Evolutionary conservation across 2,329 filamentous ascomycete genomes (phyloP).

Genomic region (Basipetospora chlamydospora): DNA sequence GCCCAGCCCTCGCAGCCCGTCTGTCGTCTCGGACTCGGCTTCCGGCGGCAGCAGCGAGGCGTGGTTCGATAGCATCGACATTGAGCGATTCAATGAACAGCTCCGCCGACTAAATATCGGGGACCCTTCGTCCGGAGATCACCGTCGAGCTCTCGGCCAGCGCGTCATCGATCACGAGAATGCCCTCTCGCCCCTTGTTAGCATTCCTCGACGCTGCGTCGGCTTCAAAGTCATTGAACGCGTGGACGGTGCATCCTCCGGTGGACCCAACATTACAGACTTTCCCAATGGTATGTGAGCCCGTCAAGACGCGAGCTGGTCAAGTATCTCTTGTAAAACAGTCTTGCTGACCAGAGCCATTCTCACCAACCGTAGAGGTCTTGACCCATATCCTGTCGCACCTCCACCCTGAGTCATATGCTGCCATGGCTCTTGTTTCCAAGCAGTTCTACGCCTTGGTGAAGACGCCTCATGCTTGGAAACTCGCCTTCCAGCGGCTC

Average conservation of each 20-base stretch:
- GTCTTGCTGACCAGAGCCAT: slow-evolving; percentile 3
- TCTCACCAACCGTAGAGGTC: slow-evolving; percentile 77
- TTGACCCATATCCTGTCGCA: slow-evolving; percentile 85
- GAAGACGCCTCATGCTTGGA: slow-evolving; percentile 86
- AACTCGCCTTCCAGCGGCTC: slow-evolving; percentile 78
- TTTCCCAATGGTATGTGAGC: slow-evolving; percentile 75
- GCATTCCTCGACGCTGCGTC: slow-evolving; percentile 29
- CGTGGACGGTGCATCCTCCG: slow-evolving; percentile 17
- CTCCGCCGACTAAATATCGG: slow-evolving; percentile 36
- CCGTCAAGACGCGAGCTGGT: no score
- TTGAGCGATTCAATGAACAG: slow-evolving; percentile 30
- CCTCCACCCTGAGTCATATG: slow-evolving; percentile 71
- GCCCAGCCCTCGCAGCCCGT: slow-evolving; percentile 1
- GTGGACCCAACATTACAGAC: slow-evolving; percentile 31
- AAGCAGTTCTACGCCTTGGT: slow-evolving; percentile 76
- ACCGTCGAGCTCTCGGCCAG: slow-evolving; percentile 27
- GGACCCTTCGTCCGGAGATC: slow-evolving; percentile 14
- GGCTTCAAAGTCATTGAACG: slow-evolving; percentile 40
- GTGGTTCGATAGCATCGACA: slow-evolving; percentile 4
- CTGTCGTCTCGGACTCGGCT: slow-evolving; percentile 3
- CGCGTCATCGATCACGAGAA: slow-evolving; percentile 48
- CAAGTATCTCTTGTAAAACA: no score
- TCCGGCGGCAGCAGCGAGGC: slow-evolving; percentile 1
- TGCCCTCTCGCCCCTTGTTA: slow-evolving; percentile 28
- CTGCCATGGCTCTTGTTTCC: slow-evolving; percentile 71